These are phyloP conservation scores for Acacia acuminata DNA, from an alignment of 306 rosid genomes.

Conservation along the genomic window DNA sequence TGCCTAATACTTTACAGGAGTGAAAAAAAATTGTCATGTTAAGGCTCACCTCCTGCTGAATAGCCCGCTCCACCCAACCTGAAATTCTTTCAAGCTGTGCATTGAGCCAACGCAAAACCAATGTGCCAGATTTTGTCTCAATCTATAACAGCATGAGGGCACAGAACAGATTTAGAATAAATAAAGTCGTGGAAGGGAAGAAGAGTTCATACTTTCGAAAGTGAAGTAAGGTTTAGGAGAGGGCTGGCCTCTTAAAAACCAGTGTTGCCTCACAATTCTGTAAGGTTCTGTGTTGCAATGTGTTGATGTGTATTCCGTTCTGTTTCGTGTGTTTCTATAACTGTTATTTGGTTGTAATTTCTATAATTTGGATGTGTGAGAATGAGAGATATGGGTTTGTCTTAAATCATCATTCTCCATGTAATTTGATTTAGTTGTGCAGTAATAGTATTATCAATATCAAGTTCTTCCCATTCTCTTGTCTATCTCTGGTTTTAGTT, in stretches of 20 bases:
- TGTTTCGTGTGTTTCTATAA: not conserved
- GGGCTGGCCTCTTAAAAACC: not conserved
- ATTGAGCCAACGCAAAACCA: constrained; percentile 98
- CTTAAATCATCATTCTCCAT: not conserved
- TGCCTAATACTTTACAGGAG: not conserved
- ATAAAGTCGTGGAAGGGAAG: constrained; percentile 13
- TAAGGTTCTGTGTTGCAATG: not conserved
- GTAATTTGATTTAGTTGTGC: not conserved
- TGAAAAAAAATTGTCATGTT: constrained; percentile 18
- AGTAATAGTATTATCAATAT: not conserved
- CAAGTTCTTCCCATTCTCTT: not conserved
- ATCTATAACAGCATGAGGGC: constrained; percentile 51
- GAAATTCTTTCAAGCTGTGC: constrained; percentile 89
- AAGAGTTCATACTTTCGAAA: not conserved
- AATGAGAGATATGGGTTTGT: not conserved
- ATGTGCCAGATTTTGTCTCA: constrained; percentile 91
- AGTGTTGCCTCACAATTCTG: not conserved
- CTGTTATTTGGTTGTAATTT: not conserved
- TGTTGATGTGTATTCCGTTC: not conserved
- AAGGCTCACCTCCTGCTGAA: constrained; percentile 78
- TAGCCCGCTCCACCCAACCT: constrained; percentile 95
- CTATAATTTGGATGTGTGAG: not conserved
- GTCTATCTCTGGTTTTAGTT: not conserved
- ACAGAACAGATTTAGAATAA: constrained; percentile 23
- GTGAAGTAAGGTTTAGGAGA: not conserved